phyloP scores from a whole-genome alignment of 1,284 basidiomycete genomes.

The Fomitiporia mediterranea region DNA sequence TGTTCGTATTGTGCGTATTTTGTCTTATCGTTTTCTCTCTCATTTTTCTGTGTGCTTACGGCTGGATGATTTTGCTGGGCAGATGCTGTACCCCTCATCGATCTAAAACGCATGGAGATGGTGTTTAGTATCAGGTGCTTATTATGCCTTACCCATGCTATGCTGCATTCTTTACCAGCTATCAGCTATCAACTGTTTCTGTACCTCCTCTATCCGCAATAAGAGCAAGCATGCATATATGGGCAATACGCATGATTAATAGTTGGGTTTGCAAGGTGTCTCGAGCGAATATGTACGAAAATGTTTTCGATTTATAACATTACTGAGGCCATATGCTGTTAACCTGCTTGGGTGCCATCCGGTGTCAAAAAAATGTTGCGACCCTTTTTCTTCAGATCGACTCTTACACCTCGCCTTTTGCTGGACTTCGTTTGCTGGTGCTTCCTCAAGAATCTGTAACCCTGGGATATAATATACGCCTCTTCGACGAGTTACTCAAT shows the following conservation, averaged over 20 bases:
- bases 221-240: neutral
- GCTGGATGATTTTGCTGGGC: neutral
- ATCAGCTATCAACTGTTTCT: no score
- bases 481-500: no score
- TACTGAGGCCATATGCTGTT: no score
- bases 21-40: slow-evolving; percentile 10
- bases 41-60: neutral
- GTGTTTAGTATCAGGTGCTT: neutral
- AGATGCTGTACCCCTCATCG: slow-evolving; percentile 54
- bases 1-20: slow-evolving; percentile 81
- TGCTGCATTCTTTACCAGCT: neutral
- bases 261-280: no score
- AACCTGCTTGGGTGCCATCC: no score
- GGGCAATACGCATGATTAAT: neutral
- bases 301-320: no score
- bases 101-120: slow-evolving; percentile 30
- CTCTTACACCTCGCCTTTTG: no score
- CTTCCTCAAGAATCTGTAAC: no score
- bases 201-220: neutral
- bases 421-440: no score
- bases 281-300: neutral
- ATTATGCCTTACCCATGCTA: neutral
- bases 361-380: no score
- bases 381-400: no score
- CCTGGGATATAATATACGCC: no score